phyloP scores from a whole-genome alignment of 129 eudicot species.

The Centrapalus pauciflorus region DNA sequence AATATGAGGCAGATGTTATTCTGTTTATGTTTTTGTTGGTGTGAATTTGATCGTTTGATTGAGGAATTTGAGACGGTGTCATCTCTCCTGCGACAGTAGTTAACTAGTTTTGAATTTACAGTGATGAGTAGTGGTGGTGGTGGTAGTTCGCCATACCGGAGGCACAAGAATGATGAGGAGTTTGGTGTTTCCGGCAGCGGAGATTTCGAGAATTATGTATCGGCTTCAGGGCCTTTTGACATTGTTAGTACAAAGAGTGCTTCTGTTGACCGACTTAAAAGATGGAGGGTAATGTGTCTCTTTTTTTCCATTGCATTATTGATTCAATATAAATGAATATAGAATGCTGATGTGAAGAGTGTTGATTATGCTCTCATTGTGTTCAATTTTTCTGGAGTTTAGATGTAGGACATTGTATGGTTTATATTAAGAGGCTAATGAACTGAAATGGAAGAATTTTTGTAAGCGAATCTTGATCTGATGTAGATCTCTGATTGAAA shows the following conservation, averaged over 20 bases:
- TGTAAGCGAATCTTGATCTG: not conserved
- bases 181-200: conserved; percentile 18
- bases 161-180: conserved; percentile 50
- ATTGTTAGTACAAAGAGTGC: conserved; percentile 75
- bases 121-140: conserved; percentile 31
- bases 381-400: not conserved
- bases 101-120: conserved; percentile 18
- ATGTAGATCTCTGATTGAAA: too few relatives aligned
- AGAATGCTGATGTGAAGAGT: not conserved
- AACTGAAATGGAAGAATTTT: too few relatives aligned
- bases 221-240: conserved; percentile 49
- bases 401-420: conserved; percentile 12
- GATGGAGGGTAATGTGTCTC: conserved; percentile 71
- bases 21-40: not conserved
- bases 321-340: not conserved
- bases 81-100: conserved; percentile 96
- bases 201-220: conserved; percentile 35
- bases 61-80: conserved; percentile 46
- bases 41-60: conserved; percentile 13
- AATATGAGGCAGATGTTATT: conserved; percentile 13
- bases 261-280: conserved; percentile 63
- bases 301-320: not conserved
- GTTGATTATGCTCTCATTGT: not conserved
- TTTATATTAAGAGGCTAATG: too few relatives aligned
- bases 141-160: conserved; percentile 53